phyloP scores from a whole-genome alignment of 2,329 filamentous ascomycete genomes.

The Stromatinia cepivora region DNA sequence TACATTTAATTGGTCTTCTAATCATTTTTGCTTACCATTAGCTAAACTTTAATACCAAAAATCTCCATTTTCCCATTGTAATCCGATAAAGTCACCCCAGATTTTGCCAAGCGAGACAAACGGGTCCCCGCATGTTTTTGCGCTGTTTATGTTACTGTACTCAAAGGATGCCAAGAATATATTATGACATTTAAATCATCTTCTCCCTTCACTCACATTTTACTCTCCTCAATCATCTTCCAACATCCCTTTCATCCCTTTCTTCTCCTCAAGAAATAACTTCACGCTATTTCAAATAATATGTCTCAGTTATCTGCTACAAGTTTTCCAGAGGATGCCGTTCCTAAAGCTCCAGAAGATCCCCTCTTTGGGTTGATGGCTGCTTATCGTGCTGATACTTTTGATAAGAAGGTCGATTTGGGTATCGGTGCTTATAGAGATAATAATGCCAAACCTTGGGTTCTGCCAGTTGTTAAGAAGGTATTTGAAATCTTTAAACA shows the following conservation, averaged over 20 bases:
- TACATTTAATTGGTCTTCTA: neutral
- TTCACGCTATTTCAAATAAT: slow-evolving; percentile 66
- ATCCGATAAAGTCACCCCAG: slow-evolving; percentile 21
- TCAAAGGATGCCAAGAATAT: neutral
- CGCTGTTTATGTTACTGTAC: neutral
- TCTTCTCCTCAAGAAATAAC: slow-evolving; percentile 50
- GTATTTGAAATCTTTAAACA: slow-evolving; percentile 49
- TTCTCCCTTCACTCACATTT: slow-evolving; percentile 24
- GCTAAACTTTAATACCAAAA: neutral
- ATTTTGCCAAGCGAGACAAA: slow-evolving; percentile 20
- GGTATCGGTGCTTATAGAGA: slow-evolving; percentile 92
- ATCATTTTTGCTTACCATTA: neutral
- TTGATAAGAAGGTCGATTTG: slow-evolving; percentile 84
- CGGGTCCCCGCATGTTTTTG: slow-evolving; percentile 16
- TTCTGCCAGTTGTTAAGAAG: slow-evolving; percentile 94
- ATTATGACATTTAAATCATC: slow-evolving; percentile 26
- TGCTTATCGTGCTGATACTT: slow-evolving; percentile 78
- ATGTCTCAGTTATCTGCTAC: slow-evolving; percentile 58
- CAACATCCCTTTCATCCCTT: slow-evolving; percentile 21
- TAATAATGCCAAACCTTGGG: slow-evolving; percentile 94
- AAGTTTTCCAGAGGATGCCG: slow-evolving; percentile 72
- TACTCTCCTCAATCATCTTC: slow-evolving; percentile 16
- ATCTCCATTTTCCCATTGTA: neutral
- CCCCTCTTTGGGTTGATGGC: slow-evolving; percentile 91
- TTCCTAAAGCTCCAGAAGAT: slow-evolving; percentile 92